Evolutionary conservation across 2,329 filamentous ascomycete genomes (phyloP).

Genomic region (Apiospora saccharicola): DNA sequence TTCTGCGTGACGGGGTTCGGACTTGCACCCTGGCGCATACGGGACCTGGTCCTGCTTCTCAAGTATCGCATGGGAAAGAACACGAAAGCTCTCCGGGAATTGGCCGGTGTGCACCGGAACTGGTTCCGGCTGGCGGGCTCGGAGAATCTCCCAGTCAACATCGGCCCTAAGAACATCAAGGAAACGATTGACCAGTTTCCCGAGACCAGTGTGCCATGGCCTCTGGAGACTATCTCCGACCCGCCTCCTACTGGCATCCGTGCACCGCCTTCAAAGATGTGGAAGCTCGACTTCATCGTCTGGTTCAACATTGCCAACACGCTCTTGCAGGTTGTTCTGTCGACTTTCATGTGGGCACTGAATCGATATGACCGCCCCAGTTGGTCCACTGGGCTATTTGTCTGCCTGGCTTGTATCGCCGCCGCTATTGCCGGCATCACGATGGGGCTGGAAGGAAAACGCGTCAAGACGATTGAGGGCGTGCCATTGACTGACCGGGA

Average conservation of each 20-base stretch:
- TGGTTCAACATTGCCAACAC: conserved; percentile 84
- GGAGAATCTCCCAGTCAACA: conserved; percentile 59
- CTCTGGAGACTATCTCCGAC: conserved; percentile 67
- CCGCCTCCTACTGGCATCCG: conserved; percentile 75
- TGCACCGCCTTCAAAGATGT: conserved; percentile 70
- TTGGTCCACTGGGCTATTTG: conserved; percentile 82
- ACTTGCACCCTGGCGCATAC: conserved; percentile 82
- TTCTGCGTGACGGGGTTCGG: conserved; percentile 91
- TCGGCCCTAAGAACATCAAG: conserved; percentile 62
- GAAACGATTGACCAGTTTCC: conserved; percentile 47
- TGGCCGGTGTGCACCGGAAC: conserved; percentile 76
- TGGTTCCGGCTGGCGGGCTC: conserved; percentile 81
- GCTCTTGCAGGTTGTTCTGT: conserved; percentile 75
- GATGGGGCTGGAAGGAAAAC: conserved; percentile 75
- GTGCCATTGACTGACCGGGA: conserved; percentile 68
- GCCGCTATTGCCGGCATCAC: conserved; percentile 73
- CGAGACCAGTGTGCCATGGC: conserved; percentile 65
- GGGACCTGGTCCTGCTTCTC: conserved; percentile 78
- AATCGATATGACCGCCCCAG: conserved; percentile 76
- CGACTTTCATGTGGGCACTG: conserved; percentile 84
- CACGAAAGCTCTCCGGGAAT: conserved; percentile 65
- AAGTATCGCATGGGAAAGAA: conserved; percentile 66
- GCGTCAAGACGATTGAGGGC: conserved; percentile 75
- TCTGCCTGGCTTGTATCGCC: conserved; percentile 75
- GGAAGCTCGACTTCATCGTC: conserved; percentile 82